Percentiles rank a stretch among this genome's conserved stretches.
These are phyloP conservation scores for Pascua sp. DNA, from an alignment of 1,284 basidiomycete species.

Conservation along the genomic window DNA sequence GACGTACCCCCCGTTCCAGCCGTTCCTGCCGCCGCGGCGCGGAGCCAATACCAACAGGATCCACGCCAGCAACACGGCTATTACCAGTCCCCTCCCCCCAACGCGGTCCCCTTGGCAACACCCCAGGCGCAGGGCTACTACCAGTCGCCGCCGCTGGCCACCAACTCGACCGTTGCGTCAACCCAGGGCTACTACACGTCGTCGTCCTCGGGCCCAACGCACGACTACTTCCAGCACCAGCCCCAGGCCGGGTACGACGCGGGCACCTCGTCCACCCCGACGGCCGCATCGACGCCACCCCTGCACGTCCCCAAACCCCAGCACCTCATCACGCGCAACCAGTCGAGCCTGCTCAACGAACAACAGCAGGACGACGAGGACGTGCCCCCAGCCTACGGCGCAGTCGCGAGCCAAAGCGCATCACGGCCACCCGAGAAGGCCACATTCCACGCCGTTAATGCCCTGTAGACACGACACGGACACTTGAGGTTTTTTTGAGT, in stretches of 20 bases:
- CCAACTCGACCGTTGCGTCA: conserved; percentile 1
- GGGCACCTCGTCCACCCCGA: conserved; percentile 18
- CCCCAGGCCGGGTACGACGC: conserved; percentile 37
- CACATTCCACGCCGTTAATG: neutral
- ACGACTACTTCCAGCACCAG: neutral
- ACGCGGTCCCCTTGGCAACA: no score
- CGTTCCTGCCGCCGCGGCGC: neutral
- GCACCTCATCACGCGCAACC: conserved; percentile 6
- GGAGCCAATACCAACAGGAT: no score
- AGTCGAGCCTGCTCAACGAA: neutral
- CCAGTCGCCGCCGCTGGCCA: neutral
- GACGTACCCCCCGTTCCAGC: no score
- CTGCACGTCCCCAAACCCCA: conserved; percentile 17
- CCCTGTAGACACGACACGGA: neutral
- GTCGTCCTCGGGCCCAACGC: neutral
- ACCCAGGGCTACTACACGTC: conserved; percentile 8
- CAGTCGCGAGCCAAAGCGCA: neutral
- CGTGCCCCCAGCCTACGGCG: neutral
- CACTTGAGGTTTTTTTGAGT: neutral
- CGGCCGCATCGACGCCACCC: neutral
- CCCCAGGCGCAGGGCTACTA: neutral
- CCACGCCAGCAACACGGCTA: no score
- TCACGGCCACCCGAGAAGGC: neutral
- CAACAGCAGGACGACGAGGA: no score
- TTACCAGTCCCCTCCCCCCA: no score